Evolutionary conservation across 1,284 basidiomycete genomes (phyloP), one percentile per base, ranked within the genome.

Genomic region (Peniophora sp.): DNA sequence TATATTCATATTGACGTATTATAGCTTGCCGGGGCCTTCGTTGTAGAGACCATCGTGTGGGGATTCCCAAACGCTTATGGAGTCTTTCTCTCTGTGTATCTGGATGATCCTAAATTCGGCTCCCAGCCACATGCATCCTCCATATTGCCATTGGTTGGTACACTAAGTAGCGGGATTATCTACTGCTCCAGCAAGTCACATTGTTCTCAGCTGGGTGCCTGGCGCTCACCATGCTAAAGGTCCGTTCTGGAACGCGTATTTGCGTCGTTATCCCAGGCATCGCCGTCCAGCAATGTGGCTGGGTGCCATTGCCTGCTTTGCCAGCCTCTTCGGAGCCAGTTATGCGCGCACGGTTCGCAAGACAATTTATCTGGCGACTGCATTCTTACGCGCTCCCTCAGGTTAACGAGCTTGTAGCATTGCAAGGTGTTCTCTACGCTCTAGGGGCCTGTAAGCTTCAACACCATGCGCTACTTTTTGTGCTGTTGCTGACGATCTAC

Each of bases 41-140:
- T 67, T 20, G 58, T 69, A 9, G 65, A 70, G 49, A 60, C 60
- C 11, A 56, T 72, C 45, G 59, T 71, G 12, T 72, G 68, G 69
- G 66, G 68, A 5, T 63, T 69, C 43, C 68, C 69, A 0, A 57
- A 53, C 23, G 57, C 69, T 12, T 69, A 60, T 49, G 69, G 67
- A 51, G 56, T 66, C 12, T 64, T 70, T 47, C 56, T 71, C 2
- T 56, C 58, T 16, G 65, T 62, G 2, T 69, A 70, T 51, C 53
- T 68, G 19, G 53, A 60, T 16, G 64, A 68, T 49, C 59, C 59
- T 8, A 52, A 48, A 2, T 65, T 61, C 48, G 49, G 49, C 1
- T 58, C 56, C 6, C 65, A 67, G 45, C 47, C 52, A 2, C 48
- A 62, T 36, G 63, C 67, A 3, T 48, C 59, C 6, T 47, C 55